Evolutionary conservation across 768 basidiomycete species (phyloP), one percentile per base, ranked within the genome.

Genomic region (Lactarius sp.): DNA sequence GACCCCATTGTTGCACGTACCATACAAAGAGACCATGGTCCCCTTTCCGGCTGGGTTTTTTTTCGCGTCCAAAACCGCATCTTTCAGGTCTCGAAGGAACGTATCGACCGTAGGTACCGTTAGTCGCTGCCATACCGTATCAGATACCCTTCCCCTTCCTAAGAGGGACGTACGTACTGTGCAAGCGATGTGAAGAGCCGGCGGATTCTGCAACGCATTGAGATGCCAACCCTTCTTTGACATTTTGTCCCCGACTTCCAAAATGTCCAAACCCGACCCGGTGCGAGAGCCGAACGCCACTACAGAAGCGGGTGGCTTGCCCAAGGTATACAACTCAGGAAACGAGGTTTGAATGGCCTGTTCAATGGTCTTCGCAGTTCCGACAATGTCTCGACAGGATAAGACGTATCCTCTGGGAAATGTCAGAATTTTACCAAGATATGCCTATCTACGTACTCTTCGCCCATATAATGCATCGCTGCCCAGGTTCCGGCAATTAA

Each of bases 401-500:
- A 82, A 79, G 27, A 90, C 81, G 76, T 99, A 98, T 12, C 96
- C 96, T 37, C 90, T 94, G 69, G 49, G 50, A 27, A 22, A 61
- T 10, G 65, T 56, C 22, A 62, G 47, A 6, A 41, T 36, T 22
- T 52, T 52, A 60, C 34, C 16, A 52, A 31, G 52, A 42, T 22
- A 37, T 31, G 7, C 46, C 37, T 46, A 12, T 59, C 44, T 20
- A 79, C 87, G 56, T 71, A 94, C 92, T 88, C 81, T 64, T 86
- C 80, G 34, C 96, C 96, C 78, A 98, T 88, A 73, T 92, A 85
- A 66, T 96, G 90, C 86, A 99, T 88, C 2, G 94, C 93, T 7
- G 96, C 96, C 94, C 94, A 99, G 34, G 94, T 87, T 52, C 92
- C 96, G 31, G 96, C 96, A 64, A 99, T 88, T 65, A 98, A 77